Evolutionary conservation across 495 filamentous ascomycete species (phyloP), one percentile per base, ranked within the genome.

Genomic region (Gamarada debralockiae): DNA sequence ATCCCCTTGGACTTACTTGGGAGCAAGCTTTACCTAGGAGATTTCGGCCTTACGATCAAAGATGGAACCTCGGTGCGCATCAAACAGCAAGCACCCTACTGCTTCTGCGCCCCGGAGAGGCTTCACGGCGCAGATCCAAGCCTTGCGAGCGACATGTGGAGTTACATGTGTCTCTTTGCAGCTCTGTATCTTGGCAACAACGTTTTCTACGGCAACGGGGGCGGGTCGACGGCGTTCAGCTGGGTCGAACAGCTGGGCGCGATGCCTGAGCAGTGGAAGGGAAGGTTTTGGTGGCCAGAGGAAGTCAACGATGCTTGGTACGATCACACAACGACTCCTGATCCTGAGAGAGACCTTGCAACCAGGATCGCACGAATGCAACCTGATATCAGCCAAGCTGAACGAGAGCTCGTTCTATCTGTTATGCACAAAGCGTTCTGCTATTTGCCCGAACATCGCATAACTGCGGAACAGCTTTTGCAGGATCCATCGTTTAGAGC

Each of bases 111-210:
- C 51, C 63, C 64, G 37, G 66, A 70, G 18, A 58, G 60, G 12
- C 46, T 66, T 33, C 61, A 69, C 54, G 29, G 52, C 18, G 40
- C 46, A 50, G 40, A 61, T 18, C 60, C 62, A 55, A 70, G 60
- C 27, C 49, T 55, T 55, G 60, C 62, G 20, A 67, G 67, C 53
- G 65, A 68, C 29, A 66, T 69, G 57, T 71, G 62, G 64, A 71
- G 67, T 37, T 69, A 63, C 38, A 67, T 63, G 57, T 52, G 60
- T 48, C 22, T 69, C 36, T 66, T 71, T 8, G 31, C 31, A 34
- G 14, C 31, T 34, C 14, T 34, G 31, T 34, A 34, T 34, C 31
- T 14, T 34, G 31, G 31, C 31, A 34, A n/a, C 42, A 10, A 25
- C 22, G 17, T 45, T 45, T 45, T 45, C 22, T 45, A 25, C 9